phyloP scores from a whole-genome alignment of 2,329 filamentous ascomycete genomes.

The Zasmidium citrigriseum region DNA sequence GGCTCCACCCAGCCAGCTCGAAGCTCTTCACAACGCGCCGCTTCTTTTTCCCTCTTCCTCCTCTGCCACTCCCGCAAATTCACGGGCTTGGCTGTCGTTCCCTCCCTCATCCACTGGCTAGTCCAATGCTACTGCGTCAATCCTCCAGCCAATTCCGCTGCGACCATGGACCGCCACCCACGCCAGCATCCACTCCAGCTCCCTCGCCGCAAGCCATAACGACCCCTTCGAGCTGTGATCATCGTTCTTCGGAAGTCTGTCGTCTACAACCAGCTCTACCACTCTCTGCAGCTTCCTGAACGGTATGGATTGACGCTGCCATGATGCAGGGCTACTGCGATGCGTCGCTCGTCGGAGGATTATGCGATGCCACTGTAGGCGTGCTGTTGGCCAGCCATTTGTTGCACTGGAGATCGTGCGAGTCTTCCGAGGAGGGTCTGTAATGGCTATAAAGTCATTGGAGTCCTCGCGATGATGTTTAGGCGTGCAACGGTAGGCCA shows the following conservation, averaged over 20 bases:
- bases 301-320: background rate
- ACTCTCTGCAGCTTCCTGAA: background rate
- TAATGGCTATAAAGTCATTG: background rate
- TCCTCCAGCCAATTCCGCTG: no score
- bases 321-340: background rate
- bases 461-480: background rate
- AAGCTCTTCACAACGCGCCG: background rate
- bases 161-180: background rate
- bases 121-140: background rate
- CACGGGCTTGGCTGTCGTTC: background rate
- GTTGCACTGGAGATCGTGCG: no score
- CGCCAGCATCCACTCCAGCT: background rate
- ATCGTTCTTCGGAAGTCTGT: background rate
- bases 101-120: background rate
- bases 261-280: background rate
- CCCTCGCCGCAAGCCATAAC: background rate
- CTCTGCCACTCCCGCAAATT: background rate
- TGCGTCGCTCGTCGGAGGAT: background rate
- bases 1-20: background rate
- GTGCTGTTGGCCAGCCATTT: background rate
- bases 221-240: background rate
- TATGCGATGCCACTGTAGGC: background rate
- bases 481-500: background rate
- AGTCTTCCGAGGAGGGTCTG: background rate
- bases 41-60: background rate